A percentile compares a stretch with the other conserved stretches of the same genome.
Conservation (phyloP, 1,284 basidiomycete species). For the Sphaerobolus stellatus region DNA sequence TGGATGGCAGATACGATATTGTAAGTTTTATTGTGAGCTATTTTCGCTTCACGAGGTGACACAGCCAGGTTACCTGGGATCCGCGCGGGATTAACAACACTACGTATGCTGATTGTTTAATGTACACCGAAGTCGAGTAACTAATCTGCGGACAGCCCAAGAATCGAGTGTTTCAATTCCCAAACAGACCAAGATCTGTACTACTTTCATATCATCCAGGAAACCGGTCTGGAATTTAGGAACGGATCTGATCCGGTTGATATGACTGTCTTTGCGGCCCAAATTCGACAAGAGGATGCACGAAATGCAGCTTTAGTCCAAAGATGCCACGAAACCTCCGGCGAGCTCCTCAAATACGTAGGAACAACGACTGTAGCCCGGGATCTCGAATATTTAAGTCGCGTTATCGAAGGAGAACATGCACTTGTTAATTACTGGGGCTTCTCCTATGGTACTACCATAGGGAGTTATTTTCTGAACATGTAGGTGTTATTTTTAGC, state of each 20-base stretch:
- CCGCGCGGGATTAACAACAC: conserved; percentile 26
- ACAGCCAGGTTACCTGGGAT: conserved; percentile 26
- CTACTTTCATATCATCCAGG: conserved; percentile 19
- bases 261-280: conserved; percentile 16
- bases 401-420: conserved; percentile 21
- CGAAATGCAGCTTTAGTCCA: conserved; percentile 19
- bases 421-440: conserved; percentile 25
- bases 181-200: conserved; percentile 27
- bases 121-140: background rate
- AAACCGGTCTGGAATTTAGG: conserved; percentile 19
- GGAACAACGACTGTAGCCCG: conserved; percentile 26
- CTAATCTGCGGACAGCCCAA: conserved; percentile 18
- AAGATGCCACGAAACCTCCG: conserved; percentile 20
- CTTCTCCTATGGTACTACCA: conserved; percentile 24
- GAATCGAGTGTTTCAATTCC: conserved; percentile 23
- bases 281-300: conserved; percentile 20
- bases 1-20: conserved; percentile 23
- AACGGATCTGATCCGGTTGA: conserved; percentile 22
- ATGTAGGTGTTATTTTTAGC: no score
- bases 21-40: conserved; percentile 5
- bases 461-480: conserved; percentile 19
- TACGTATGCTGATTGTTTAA: conserved; percentile 17
- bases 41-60: background rate
- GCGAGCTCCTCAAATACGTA: conserved; percentile 21
- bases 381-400: conserved; percentile 21